Percentiles rank a stretch among this genome's conserved stretches.
Evolutionary conservation across 306 rosid species (phyloP).

Genomic region (Sophora flavescens): DNA sequence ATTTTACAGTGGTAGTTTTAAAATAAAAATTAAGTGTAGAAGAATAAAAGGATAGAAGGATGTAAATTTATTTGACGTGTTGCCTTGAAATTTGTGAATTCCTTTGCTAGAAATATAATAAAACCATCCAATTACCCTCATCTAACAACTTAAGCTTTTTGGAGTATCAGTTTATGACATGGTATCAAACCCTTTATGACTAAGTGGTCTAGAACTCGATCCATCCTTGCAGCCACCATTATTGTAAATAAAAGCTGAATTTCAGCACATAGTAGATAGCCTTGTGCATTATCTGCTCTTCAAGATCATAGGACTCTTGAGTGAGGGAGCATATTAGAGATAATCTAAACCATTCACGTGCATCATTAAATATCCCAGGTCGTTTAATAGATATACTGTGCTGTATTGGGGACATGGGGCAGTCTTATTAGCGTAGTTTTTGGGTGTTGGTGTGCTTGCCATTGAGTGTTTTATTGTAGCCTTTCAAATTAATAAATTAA

Average conservation of each 20-base stretch:
- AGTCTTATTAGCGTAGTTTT: not conserved
- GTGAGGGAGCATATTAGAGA: too few relatives aligned
- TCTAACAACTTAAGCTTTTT: conserved; percentile 29
- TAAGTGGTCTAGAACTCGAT: too few relatives aligned
- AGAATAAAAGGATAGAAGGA: not conserved
- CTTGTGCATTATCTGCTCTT: too few relatives aligned
- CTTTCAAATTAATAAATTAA: too few relatives aligned
- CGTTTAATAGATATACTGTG: not conserved
- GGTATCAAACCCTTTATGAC: too few relatives aligned
- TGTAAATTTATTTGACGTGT: not conserved
- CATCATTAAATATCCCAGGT: not conserved
- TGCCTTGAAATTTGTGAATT: not conserved
- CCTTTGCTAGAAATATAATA: not conserved
- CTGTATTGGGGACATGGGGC: not conserved
- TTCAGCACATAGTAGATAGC: too few relatives aligned
- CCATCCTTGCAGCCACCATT: too few relatives aligned
- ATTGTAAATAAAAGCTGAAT: too few relatives aligned
- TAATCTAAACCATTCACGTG: too few relatives aligned
- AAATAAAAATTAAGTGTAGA: not conserved
- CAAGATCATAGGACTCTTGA: too few relatives aligned
- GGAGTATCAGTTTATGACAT: too few relatives aligned
- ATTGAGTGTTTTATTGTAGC: not conserved
- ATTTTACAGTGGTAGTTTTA: not conserved
- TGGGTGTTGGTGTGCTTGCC: not conserved
- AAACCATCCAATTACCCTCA: too few relatives aligned